Conservation (phyloP, 1,284 basidiomycete species). For the Heterobasidion parviporum region DNA sequence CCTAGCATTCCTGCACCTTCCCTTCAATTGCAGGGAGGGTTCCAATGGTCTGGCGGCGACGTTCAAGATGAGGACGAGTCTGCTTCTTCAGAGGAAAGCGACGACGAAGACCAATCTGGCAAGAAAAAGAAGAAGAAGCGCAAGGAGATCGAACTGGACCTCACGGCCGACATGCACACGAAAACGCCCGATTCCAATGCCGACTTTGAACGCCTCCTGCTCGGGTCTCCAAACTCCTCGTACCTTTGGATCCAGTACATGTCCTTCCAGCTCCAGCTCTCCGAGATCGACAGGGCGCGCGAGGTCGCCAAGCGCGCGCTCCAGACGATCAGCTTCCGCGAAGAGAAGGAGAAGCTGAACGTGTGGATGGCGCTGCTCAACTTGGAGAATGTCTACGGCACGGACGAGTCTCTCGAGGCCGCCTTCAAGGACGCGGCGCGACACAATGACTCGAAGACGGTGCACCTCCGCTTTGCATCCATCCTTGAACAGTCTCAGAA, state of each 20-base stretch:
- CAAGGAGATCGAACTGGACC: slow-evolving; percentile 72
- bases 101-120: slow-evolving; percentile 29
- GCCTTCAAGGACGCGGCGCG: slow-evolving; percentile 88
- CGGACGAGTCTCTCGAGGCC: slow-evolving; percentile 68
- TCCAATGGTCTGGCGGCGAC: slow-evolving; percentile 55
- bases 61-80: slow-evolving; percentile 26
- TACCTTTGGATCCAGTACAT: slow-evolving; percentile 99
- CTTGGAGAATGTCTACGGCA: slow-evolving; percentile 92
- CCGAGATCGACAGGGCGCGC: slow-evolving; percentile 92
- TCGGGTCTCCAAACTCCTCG: slow-evolving; percentile 96
- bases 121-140: slow-evolving; percentile 62
- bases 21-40: slow-evolving; percentile 52
- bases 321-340: slow-evolving; percentile 87
- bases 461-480: slow-evolving; percentile 78
- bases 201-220: slow-evolving; percentile 90
- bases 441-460: slow-evolving; percentile 87
- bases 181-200: slow-evolving; percentile 84
- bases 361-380: slow-evolving; percentile 98
- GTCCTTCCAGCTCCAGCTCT: slow-evolving; percentile 95
- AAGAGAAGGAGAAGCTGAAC: slow-evolving; percentile 95
- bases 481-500: slow-evolving; percentile 86
- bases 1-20: slow-evolving; percentile 18
- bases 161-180: slow-evolving; percentile 80
- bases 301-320: slow-evolving; percentile 82
- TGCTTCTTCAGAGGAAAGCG: slow-evolving; percentile 41